Evolutionary conservation across 2,329 filamentous ascomycete species (phyloP), one percentile per base, ranked within the genome.

Genomic region (Colletotrichum tofieldiae): DNA sequence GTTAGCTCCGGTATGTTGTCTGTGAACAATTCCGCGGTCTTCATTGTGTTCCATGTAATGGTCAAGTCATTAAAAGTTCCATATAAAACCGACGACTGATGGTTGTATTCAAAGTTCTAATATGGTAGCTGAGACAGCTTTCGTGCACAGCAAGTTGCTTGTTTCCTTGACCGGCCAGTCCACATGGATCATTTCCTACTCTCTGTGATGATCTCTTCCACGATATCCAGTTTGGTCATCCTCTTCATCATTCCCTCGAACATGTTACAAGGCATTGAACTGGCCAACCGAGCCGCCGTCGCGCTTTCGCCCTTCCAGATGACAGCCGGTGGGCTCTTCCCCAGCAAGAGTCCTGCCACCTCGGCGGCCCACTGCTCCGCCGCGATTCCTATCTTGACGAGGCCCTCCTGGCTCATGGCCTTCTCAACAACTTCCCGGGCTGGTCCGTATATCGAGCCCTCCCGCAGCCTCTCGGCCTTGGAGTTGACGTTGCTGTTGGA

Each of bases 221-320:
- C 75, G 16, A 71, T 47, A 32, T 74, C 73, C 70, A 77, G 64
- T 49, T 73, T 75, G 18, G 73, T 77, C 64, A 78, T 61, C 75
- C 75, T 78, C 67, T 72, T 78, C 1, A 77, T 14, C 29, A 62
- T 32, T 1, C 74, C 71, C 35, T 78, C 76, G 23, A 76, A 54
- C n/a, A 76, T 32, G 20, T 72, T 51, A 11, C 55, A 68, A 6
- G 77, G 79, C 51, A 78, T 59, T 51, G 73, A 49, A 20, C 35
- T 56, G 18, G 69, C 73, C 29, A 76, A 6, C 18, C 76, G 59
- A 20, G 73, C 69, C 51, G 75, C 2, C 16, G 47, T 16, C 3
- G 76, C 76, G 8, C 71, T 70, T 47, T 77, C 73, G 8, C 77
- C 77, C 51, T 61, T 74, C 77, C 77, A 78, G 35, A 78, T 75